Conservation (phyloP, 1,284 basidiomycete species). For the Meira nashicola region DNA sequence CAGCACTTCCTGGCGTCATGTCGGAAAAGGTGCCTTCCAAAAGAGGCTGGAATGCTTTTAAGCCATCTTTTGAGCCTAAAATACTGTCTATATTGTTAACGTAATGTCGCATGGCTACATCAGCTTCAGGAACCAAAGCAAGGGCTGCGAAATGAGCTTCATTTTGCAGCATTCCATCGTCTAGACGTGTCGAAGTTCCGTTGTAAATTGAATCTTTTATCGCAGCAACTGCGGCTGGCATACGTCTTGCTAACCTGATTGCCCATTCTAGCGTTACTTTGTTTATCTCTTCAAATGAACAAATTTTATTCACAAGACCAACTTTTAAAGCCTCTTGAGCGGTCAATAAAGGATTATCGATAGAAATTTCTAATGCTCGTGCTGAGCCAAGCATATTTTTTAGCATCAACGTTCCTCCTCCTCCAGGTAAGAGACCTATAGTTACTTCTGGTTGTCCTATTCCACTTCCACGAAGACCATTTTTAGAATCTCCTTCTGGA, state of each 20-base stretch:
- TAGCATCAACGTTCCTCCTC: slow-evolving; percentile 16
- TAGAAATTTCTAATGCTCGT: slow-evolving; percentile 12
- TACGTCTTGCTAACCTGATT: background rate
- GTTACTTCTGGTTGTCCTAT: slow-evolving; percentile 16
- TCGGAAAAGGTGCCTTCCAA: background rate
- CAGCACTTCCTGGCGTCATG: too few relatives aligned
- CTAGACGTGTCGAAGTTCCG: background rate
- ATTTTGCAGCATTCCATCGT: slow-evolving; percentile 11
- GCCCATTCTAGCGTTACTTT: slow-evolving; percentile 4
- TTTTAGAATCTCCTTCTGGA: slow-evolving; percentile 4
- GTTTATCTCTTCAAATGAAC: slow-evolving; percentile 1
- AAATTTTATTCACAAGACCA: slow-evolving; percentile 11
- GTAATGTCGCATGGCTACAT: background rate
- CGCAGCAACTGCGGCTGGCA: slow-evolving; percentile 9
- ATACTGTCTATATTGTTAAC: background rate
- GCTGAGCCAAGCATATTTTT: slow-evolving; percentile 10
- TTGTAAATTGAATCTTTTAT: slow-evolving; percentile 13
- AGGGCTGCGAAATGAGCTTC: slow-evolving; percentile 8
- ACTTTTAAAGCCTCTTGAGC: slow-evolving; percentile 14
- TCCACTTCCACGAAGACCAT: slow-evolving; percentile 1
- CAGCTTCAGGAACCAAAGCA: background rate
- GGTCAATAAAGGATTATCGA: background rate
- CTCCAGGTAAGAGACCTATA: slow-evolving; percentile 14
- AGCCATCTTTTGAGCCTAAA: background rate
- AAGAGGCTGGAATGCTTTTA: background rate